A percentile compares a stretch with the other conserved stretches of the same genome.
Conservation (phyloP, 2,329 filamentous ascomycete species). For the Fusarium pseudocircinatum region DNA sequence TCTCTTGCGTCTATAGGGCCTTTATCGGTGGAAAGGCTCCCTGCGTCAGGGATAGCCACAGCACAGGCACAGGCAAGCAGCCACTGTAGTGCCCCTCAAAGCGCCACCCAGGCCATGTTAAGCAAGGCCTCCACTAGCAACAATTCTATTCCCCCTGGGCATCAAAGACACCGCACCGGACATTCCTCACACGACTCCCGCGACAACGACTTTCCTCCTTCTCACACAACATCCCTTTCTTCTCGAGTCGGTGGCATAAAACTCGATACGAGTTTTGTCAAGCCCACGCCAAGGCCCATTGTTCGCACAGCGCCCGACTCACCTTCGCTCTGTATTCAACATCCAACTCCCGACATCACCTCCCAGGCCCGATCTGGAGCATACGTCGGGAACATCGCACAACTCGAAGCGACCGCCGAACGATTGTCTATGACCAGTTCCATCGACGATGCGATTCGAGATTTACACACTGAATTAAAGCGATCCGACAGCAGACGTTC, state of each 20-base stretch:
- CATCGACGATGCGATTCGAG: slow-evolving; percentile 80
- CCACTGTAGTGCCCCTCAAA: slow-evolving; percentile 31
- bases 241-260: slow-evolving; percentile 53
- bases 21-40: slow-evolving; percentile 19
- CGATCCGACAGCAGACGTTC: slow-evolving; percentile 73
- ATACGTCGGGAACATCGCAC: slow-evolving; percentile 73
- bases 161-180: slow-evolving; percentile 33
- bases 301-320: slow-evolving; percentile 58
- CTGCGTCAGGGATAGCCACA: slow-evolving; percentile 33
- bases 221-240: slow-evolving; percentile 27
- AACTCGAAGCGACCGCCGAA: slow-evolving; percentile 80
- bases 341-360: slow-evolving; percentile 71
- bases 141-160: slow-evolving; percentile 38
- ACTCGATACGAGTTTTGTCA: slow-evolving; percentile 55
- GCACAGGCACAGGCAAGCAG: slow-evolving; percentile 26
- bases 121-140: slow-evolving; percentile 32
- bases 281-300: slow-evolving; percentile 57
- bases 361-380: slow-evolving; percentile 64
- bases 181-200: slow-evolving; percentile 34
- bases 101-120: slow-evolving; percentile 35
- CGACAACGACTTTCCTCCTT: slow-evolving; percentile 26
- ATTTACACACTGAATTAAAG: slow-evolving; percentile 76
- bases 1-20: slow-evolving; percentile 31
- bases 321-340: slow-evolving; percentile 58
- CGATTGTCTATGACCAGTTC: slow-evolving; percentile 78